A percentile compares a stretch with the other conserved stretches of the same genome.
Conservation (phyloP, 23 red algal species). For the Gracilariopsis chorda region DNA sequence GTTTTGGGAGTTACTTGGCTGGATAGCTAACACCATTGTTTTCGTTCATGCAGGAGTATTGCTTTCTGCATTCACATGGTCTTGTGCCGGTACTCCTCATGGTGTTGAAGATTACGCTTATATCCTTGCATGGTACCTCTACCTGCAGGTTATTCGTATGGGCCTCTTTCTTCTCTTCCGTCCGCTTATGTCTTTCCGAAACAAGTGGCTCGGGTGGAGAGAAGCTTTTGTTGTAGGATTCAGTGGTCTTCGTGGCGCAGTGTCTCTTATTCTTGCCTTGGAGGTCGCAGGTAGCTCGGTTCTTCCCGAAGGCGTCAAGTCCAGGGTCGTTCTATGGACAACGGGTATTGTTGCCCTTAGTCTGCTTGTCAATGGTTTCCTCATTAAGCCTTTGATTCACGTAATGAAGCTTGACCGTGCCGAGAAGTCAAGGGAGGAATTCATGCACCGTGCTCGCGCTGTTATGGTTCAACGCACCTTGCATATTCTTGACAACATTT, state of each 20-base stretch:
- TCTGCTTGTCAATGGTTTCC: slow-evolving; percentile 79
- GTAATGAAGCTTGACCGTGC: slow-evolving; percentile 63
- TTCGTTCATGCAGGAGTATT: slow-evolving; percentile 94
- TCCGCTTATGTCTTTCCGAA: slow-evolving; percentile 54
- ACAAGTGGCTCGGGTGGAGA: slow-evolving; percentile 69
- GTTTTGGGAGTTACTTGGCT: slow-evolving; percentile 86
- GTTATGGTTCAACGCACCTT: slow-evolving; percentile 58
- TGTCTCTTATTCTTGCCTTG: slow-evolving; percentile 85
- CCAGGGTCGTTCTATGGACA: slow-evolving; percentile 89
- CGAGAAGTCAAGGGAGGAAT: slow-evolving; percentile 63
- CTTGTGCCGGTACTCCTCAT: slow-evolving; percentile 70
- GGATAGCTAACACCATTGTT: slow-evolving; percentile 95
- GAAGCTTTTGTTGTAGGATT: slow-evolving; percentile 69
- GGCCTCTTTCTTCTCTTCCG: slow-evolving; percentile 69
- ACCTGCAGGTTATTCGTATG: slow-evolving; percentile 86
- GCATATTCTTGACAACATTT: slow-evolving; percentile 52
- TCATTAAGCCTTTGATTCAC: slow-evolving; percentile 63
- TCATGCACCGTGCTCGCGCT: slow-evolving; percentile 63
- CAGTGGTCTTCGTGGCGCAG: slow-evolving; percentile 82
- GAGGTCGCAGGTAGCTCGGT: slow-evolving; percentile 71
- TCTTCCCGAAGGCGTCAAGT: slow-evolving; percentile 47
- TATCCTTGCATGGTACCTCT: slow-evolving; percentile 65
- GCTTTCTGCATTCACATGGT: slow-evolving; percentile 84
- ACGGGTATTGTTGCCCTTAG: slow-evolving; percentile 81
- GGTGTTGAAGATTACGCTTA: slow-evolving; percentile 52